Base-by-base conservation (phyloP, 805 yeast genomes). In the Yarrowia porcina region DNA sequence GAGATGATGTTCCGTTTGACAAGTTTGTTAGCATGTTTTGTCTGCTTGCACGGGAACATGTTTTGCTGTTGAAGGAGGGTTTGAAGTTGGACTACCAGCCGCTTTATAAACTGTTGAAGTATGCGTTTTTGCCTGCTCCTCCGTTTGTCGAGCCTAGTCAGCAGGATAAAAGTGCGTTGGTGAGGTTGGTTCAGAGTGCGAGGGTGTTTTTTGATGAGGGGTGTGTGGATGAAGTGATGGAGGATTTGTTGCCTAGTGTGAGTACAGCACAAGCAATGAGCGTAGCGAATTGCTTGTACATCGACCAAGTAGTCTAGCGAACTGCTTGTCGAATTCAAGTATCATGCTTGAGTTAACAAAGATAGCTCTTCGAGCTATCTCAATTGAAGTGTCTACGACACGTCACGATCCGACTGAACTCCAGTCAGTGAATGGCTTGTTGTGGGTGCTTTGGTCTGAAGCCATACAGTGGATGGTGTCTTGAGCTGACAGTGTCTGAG, bases 1-100 rank as follows among this genome's bases (percentile, higher is more conserved):
- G 49, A 3, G 96, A 90, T 68, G 80, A 79, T 32, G 70, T 86
- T 21, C 82, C 85, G 61, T 72, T 87, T 56, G 81, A 79, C 23
- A 77, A 85, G 57, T 90, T 87, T 71, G 81, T 84, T 9, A 82
- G 82, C 42, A 80, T 86, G 67, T 85, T 90, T 65, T 81, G 81
- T 52, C 70, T 79, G 1, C 76, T 93, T 57, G 82, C 87, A 12
- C 78, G 80, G 61, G 82, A 83, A 66, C 74, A 75, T 35, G 69
- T 69, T 3, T 69, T 82, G 36, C 65, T 59, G 28, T 28, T 63
- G 21, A 42, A 47, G 17, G 67, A 69, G 32, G 83, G 83, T 1
- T 74, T 86, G 32, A 64, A 47, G 15, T 73, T 86, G 18, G 84
- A 83, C 36, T 84, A 88, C 86, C 66, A 71, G 33, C 81, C 77